Percentiles rank a stretch among this genome's conserved stretches.
Evolutionary conservation across 2,329 filamentous ascomycete genomes (phyloP).

Genomic region (Alternaria conjuncta): DNA sequence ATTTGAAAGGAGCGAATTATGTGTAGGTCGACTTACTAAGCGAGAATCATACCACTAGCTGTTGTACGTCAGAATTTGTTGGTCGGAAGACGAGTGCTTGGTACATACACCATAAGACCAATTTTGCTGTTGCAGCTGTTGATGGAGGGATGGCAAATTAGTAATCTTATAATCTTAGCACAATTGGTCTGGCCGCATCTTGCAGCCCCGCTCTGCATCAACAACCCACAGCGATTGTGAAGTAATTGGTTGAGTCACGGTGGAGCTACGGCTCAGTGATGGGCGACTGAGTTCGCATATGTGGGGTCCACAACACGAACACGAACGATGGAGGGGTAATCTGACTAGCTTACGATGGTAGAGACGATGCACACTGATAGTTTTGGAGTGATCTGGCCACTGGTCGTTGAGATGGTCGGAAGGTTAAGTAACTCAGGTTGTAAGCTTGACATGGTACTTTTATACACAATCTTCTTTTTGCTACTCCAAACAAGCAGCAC

Average conservation of each 20-base stretch:
- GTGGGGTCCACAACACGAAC: neutral
- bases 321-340: neutral
- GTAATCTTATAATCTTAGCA: accelerated
- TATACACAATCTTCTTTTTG: neutral
- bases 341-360: neutral
- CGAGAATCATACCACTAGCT: slow-evolving; percentile 74
- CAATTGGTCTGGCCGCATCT: accelerated
- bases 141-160: neutral
- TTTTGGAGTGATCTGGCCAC: neutral
- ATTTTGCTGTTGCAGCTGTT: neutral
- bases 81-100: neutral
- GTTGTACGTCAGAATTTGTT: neutral
- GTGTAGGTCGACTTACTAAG: slow-evolving; percentile 52
- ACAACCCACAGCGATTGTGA: accelerated
- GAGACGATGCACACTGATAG: neutral
- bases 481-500: neutral
- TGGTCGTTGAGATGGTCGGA: neutral
- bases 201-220: neutral
- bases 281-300: neutral
- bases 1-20: accelerated
- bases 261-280: neutral
- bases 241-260: neutral
- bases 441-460: neutral
- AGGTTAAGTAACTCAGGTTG: neutral
- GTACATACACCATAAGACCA: slow-evolving; percentile 5